Conservation (phyloP, 208 protist species). For the Leishmania tropica region DNA sequence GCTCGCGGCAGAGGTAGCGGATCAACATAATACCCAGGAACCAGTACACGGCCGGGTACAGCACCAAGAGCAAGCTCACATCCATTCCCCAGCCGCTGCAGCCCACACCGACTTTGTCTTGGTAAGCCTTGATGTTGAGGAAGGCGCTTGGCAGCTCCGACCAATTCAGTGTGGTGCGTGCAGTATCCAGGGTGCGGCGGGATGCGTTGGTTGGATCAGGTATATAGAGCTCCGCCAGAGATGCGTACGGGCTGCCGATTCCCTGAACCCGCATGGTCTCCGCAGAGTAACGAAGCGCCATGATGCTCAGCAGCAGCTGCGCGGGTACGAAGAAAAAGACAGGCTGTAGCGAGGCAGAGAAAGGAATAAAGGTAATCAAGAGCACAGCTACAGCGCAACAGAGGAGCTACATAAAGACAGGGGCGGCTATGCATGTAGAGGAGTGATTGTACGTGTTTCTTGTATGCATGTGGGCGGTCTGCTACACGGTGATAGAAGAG, state of each 20-base stretch:
- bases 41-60: constrained; percentile 47
- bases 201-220: constrained; percentile 23
- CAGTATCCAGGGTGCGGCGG: constrained; percentile 11
- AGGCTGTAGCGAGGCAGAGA: background rate
- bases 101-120: constrained; percentile 24
- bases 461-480: background rate
- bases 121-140: constrained; percentile 32
- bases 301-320: background rate
- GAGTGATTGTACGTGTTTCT: background rate
- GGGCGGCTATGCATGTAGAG: background rate
- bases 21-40: constrained; percentile 50
- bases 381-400: background rate
- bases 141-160: constrained; percentile 30
- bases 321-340: background rate
- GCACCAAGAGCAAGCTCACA: constrained; percentile 21
- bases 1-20: constrained; percentile 46
- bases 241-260: constrained; percentile 36
- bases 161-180: constrained; percentile 28
- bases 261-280: constrained; percentile 19
- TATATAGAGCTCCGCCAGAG: constrained; percentile 22
- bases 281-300: constrained; percentile 19
- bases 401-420: background rate
- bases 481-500: background rate
- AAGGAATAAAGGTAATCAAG: background rate
- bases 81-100: constrained; percentile 53